Base-by-base conservation (phyloP, 768 basidiomycete genomes). In the Kwoniella dendrophila region DNA sequence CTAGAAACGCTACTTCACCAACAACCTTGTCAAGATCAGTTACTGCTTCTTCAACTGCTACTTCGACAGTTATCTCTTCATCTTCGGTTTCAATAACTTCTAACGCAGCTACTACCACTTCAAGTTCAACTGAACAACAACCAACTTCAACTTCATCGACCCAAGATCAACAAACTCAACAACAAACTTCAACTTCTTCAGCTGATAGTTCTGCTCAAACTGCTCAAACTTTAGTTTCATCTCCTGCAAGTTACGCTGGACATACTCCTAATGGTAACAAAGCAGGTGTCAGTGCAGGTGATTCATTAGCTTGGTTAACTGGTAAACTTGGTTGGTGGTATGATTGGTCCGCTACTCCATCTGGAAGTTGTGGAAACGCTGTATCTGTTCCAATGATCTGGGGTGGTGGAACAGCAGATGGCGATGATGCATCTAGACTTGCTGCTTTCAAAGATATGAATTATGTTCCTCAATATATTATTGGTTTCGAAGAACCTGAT, bases 401-500 rank as follows among this genome's bases (percentile, higher is more conserved):
- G 72, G 72, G 72, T 24, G 70, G 52, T 34, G 72, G 72, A 22
- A 45, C 54, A 4, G 44, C 52, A 29, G 73, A 73, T 51, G 20
- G 41, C 5, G 63, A 54, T 30, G 75, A 77, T 41, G 62, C 70
- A 0, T 32, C 64, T 3, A 63, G 75, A 41, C 63, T 77, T 14
- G 49, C 54, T 18, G 60, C 63, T 0, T 77, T 77, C 66, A 45
- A 63, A 52, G 14, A 48, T 6, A 29, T 77, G n/a, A 29, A 57
- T 27, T 41, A 27, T 30, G 58, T 64, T 3, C 71, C 71, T 8
- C 45, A 50, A 40, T 77, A 73, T 56, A 58, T 76, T 49, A 67
- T 76, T 22, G 75, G 73, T 4, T 73, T 68, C 51, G 73, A 77
- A 52, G 75, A 77, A 49, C 75, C 75, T 30, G 75, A 77, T 48